These are phyloP conservation scores for Cystobasidium onofrii DNA, from an alignment of 768 basidiomycete species.

Conservation along the genomic window DNA sequence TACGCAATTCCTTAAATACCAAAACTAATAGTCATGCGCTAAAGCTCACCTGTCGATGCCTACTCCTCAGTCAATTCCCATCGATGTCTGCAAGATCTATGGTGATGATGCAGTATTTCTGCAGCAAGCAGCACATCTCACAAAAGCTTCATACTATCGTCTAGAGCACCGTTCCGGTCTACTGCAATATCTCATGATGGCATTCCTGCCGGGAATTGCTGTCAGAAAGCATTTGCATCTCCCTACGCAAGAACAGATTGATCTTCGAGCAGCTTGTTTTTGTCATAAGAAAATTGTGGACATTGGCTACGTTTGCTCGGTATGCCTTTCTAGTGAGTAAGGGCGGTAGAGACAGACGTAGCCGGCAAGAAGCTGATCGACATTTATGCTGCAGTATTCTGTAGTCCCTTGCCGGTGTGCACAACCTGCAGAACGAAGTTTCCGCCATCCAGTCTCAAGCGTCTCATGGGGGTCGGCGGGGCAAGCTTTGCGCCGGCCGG, in stretches of 20 bases:
- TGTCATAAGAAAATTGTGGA: conserved; percentile 97
- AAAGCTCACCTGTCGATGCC: background rate
- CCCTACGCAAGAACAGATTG: conserved; percentile 88
- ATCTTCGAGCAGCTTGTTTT: conserved; percentile 96
- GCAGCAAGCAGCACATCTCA: conserved; percentile 92
- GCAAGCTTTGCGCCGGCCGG: background rate
- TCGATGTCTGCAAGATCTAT: conserved; percentile 88
- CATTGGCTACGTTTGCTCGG: conserved; percentile 96
- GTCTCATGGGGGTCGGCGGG: conserved; percentile 23
- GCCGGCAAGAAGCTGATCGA: background rate
- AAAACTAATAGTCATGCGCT: no score
- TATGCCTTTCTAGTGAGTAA: conserved; percentile 81
- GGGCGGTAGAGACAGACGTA: background rate
- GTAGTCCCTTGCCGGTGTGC: conserved; percentile 39
- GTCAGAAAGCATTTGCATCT: conserved; percentile 69
- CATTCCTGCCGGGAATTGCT: conserved; percentile 62
- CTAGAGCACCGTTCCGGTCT: conserved; percentile 70
- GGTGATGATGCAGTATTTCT: conserved; percentile 82
- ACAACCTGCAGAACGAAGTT: conserved; percentile 41
- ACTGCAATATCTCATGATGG: conserved; percentile 89
- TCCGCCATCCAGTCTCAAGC: conserved; percentile 31
- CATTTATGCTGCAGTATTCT: conserved; percentile 35
- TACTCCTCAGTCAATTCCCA: conserved; percentile 73
- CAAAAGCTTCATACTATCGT: conserved; percentile 84
- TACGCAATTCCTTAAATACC: no score